These are phyloP conservation scores for Polygonum maritimum DNA, from an alignment of 148 eudicot genomes.

Conservation along the genomic window DNA sequence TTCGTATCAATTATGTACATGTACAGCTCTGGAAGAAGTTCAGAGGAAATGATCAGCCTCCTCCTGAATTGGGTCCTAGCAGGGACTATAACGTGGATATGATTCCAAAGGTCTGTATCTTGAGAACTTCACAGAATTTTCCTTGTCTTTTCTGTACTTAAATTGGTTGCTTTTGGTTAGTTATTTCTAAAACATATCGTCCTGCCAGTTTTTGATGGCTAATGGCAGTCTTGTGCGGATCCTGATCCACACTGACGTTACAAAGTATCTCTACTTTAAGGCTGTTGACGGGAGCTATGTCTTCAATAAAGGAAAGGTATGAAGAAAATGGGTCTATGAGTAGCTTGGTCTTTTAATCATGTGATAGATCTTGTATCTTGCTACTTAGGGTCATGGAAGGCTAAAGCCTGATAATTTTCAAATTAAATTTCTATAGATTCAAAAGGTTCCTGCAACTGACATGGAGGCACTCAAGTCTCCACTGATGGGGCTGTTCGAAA, in stretches of 20 bases:
- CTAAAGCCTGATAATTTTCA: background rate
- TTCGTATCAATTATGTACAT: constrained; percentile 1
- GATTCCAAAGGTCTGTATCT: constrained; percentile 46
- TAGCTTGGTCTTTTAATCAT: background rate
- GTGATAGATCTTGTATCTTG: background rate
- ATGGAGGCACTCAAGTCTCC: constrained; percentile 49
- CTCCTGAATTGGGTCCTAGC: constrained; percentile 50
- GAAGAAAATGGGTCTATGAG: background rate
- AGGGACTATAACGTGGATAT: constrained; percentile 67
- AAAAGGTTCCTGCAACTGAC: constrained; percentile 46
- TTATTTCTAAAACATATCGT: background rate
- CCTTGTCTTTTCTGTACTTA: background rate
- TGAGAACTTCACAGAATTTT: background rate
- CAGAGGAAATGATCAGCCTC: constrained; percentile 57
- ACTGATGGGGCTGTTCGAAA: constrained; percentile 47
- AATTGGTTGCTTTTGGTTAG: background rate
- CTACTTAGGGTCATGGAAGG: background rate
- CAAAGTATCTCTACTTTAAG: constrained; percentile 42
- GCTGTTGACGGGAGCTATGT: constrained; percentile 51
- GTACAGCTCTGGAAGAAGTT: constrained; percentile 64
- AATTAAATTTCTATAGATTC: constrained; percentile 18
- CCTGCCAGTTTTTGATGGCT: constrained; percentile 45
- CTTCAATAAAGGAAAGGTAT: constrained; percentile 42
- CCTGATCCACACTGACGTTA: constrained; percentile 42
- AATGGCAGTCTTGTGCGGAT: constrained; percentile 46